A percentile compares a stretch with the other conserved stretches of the same genome.
These are phyloP conservation scores for Acacia crassicarpa DNA, from an alignment of 306 rosid genomes.

Conservation along the genomic window DNA sequence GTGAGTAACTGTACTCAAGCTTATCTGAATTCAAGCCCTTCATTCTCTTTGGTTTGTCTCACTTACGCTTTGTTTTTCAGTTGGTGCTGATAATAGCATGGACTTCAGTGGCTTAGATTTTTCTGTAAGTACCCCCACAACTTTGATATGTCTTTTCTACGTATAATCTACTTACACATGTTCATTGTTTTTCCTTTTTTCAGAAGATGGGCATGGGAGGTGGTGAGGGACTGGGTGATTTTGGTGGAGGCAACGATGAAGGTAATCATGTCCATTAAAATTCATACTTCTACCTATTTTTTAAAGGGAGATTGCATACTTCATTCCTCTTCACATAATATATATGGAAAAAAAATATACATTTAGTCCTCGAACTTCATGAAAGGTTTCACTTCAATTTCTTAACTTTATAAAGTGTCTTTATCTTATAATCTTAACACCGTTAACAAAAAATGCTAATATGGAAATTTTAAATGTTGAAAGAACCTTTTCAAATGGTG, in stretches of 20 bases:
- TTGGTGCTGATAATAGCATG: slow-evolving; percentile 37
- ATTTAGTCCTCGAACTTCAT: no score
- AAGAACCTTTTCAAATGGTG: no score
- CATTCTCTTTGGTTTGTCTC: slow-evolving; percentile 23
- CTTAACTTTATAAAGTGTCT: no score
- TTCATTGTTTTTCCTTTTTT: not conserved
- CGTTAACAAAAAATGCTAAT: no score
- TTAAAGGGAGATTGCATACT: not conserved
- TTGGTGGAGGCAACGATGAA: slow-evolving; percentile 16
- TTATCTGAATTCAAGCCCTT: slow-evolving; percentile 18
- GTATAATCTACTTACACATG: not conserved
- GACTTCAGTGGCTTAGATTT: slow-evolving; percentile 53
- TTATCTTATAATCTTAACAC: no score
- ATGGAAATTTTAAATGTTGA: no score
- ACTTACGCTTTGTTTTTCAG: slow-evolving; percentile 39
- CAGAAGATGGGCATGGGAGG: slow-evolving; percentile 39
- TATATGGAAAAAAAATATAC: not conserved
- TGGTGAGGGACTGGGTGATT: slow-evolving; percentile 29
- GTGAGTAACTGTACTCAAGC: slow-evolving; percentile 33
- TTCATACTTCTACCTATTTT: not conserved
- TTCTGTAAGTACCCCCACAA: slow-evolving; percentile 47
- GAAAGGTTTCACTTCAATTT: no score
- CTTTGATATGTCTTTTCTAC: not conserved
- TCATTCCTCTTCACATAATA: not conserved
- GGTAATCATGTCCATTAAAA: slow-evolving; percentile 32